Percentiles rank a stretch among this genome's conserved stretches.
Conservation (phyloP, 2,329 filamentous ascomycete species). For the Harringtonia aguacate region DNA sequence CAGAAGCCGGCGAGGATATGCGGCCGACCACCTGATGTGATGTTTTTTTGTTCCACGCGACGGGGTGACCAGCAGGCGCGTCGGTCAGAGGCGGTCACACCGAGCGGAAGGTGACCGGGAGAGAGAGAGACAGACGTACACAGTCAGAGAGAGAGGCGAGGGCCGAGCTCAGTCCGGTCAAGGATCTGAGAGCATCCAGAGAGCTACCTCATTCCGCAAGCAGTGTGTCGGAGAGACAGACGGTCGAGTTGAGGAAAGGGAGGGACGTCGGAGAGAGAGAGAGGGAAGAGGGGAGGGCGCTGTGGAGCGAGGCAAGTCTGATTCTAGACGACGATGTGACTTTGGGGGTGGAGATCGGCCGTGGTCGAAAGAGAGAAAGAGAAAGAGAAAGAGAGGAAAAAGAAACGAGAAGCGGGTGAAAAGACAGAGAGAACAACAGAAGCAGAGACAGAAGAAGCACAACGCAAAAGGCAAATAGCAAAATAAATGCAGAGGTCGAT, state of each 20-base stretch:
- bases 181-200: slow-evolving; percentile 46
- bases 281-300: background rate
- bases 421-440: background rate
- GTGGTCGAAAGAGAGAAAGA: background rate
- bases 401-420: background rate
- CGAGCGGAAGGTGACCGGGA: background rate
- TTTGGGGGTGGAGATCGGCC: no score
- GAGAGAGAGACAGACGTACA: background rate
- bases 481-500: background rate
- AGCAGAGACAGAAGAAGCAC: background rate
- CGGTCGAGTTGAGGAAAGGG: background rate
- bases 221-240: background rate
- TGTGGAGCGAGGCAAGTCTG: background rate
- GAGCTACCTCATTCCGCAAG: slow-evolving; percentile 47
- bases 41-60: no score
- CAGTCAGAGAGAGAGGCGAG: slow-evolving; percentile 2
- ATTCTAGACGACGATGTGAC: background rate
- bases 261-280: no score
- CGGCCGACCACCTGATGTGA: no score
- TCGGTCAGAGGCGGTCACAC: background rate
- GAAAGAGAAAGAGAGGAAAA: background rate
- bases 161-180: slow-evolving; percentile 37
- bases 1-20: no score
- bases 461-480: background rate
- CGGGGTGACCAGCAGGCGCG: no score